Base-by-base conservation (phyloP, 306 rosid species). In the Vicia villosa region DNA sequence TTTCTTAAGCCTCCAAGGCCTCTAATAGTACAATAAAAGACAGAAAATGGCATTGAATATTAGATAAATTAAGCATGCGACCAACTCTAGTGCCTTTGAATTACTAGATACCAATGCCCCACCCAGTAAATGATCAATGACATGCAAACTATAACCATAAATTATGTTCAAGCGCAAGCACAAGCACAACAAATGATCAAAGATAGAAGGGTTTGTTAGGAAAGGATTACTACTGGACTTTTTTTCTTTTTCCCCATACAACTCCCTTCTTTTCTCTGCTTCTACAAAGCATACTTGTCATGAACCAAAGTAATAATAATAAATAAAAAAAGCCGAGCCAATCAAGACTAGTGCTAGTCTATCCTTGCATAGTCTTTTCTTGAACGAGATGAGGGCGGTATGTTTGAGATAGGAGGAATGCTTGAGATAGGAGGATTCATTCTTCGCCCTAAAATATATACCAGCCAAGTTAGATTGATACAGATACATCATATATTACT, bases 291-390 rank as follows among this genome's bases (percentile, higher is more conserved):
- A 65, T 75, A 70, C 80, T 74, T 72, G 69, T 76, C 64, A 74
- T 50, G 77, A 77, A 70, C 79, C 72, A 66, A 22, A 69, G 68
- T 21, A 63, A 57, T 21, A 47, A 14, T 34, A 54, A 22, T 37
- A 37, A 61, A 63, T 3, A 19, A 20, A 13, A 54, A 22, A 71
- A 46, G 0, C 17, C 74, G 63, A 26, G 70, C 32, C 49, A 50
- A 72, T 43, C 15, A 14, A 10, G 59, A 32, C 38, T 67, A 78
- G 41, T 21, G 72, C 84, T 79, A 94, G 82, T 72, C 74, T 71
- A 93, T 88, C 82, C 98, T 84, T 75, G 91, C 94, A 68, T 84
- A 84, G 87, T 93, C 98, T 77, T 94, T 94, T 78, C 96, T 85
- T 74, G 84, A 78, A 6, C 94, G 91, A 15, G 96, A 82, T 58